phyloP scores from a whole-genome alignment of 192 early-diverging fungal species.

The Umbelopsis isabellina region DNA sequence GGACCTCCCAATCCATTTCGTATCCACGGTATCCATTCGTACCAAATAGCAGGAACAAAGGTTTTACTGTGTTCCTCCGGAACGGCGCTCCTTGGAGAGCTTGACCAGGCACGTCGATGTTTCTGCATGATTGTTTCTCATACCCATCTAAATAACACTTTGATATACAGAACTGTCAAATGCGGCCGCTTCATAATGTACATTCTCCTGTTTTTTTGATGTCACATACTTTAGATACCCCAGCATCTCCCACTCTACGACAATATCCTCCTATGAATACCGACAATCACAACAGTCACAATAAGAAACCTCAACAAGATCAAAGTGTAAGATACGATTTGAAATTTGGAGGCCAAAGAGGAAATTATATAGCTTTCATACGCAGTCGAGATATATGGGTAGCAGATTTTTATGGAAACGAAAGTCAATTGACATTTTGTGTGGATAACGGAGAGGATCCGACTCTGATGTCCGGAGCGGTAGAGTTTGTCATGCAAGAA shows the following conservation, averaged over 20 bases:
- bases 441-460: slow-evolving; percentile 42
- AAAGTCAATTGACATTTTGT: slow-evolving; percentile 63
- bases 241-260: slow-evolving; percentile 7
- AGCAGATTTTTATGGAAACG: slow-evolving; percentile 48
- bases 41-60: background rate
- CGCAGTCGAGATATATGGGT: slow-evolving; percentile 68
- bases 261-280: slow-evolving; percentile 23
- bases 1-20: background rate
- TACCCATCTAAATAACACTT: background rate
- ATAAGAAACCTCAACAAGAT: slow-evolving; percentile 8
- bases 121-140: too few species aligned
- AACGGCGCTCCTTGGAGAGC: background rate
- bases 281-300: background rate
- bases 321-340: slow-evolving; percentile 47
- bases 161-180: background rate
- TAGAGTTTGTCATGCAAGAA: slow-evolving; percentile 79
- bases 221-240: background rate
- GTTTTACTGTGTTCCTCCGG: slow-evolving; percentile 1
- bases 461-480: slow-evolving; percentile 57
- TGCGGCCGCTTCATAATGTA: background rate
- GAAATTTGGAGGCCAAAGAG: slow-evolving; percentile 57
- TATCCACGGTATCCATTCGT: slow-evolving; percentile 4
- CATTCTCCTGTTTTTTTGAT: background rate
- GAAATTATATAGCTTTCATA: slow-evolving; percentile 60
- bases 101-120: background rate